Evolutionary conservation across 306 rosid genomes (phyloP), one percentile per base, ranked within the genome.

Genomic region (Malus sieversii): DNA sequence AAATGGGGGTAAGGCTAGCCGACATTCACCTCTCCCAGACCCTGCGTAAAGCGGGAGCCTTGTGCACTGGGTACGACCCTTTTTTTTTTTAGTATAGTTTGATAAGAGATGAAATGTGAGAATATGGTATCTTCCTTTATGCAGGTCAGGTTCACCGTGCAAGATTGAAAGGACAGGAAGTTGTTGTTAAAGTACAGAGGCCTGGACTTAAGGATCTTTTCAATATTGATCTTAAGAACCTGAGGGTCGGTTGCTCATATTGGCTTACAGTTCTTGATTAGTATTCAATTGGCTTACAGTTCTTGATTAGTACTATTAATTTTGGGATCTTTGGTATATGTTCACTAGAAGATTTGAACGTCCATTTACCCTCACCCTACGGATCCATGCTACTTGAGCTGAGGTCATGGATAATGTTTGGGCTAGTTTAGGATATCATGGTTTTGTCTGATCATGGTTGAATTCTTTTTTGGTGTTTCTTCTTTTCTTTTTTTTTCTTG

Each of bases 121-220:
- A 27, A 59, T n/a, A 20, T 62, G 71, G 35, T 69, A 48, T 81
- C 71, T 72, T 71, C 18, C 69, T 72, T 79, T 38, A 52, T 84
- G 85, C 92, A 95, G 99, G 99, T 87, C 99, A 95, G 91, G 99
- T 95, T 81, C 99, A 95, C 82, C 97, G 99, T 75, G 99, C 99
- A 32, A 86, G 77, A 82, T 80, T 95, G 86, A 88, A 70, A 83
- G 97, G 99, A 75, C 71, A 86, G 78, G 97, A 92, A 77, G 91
- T 92, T 72, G 99, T 95, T 75, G 48, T 95, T 71, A 95, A 95
- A 91, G 99, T 95, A 73, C 99, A 95, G 85, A 89, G 99, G 87
- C 99, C 99, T 80, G 97, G 99, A 81, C 90, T 95, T 52, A 95
- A 95, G 90, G 97, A 52, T 77, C 97, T 95, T 78, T 95, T 95